Evolutionary conservation across 139 green algal species (phyloP).

Genomic region (Micractinium sp.): DNA sequence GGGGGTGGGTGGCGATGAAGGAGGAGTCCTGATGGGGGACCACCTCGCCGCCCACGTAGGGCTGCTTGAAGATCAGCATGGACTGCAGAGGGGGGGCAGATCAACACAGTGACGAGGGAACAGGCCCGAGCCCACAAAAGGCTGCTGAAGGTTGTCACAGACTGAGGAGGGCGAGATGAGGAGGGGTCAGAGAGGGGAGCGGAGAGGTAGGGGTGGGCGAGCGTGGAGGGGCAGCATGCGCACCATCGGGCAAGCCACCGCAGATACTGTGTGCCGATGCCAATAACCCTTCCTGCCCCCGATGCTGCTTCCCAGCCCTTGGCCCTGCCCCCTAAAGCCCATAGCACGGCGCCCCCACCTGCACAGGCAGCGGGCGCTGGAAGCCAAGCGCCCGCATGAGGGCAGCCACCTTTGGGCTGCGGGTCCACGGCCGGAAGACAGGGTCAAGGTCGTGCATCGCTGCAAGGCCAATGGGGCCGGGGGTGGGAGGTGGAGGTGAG

Average conservation of each 20-base stretch:
- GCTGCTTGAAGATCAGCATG: conserved; percentile 78
- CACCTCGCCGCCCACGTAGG: conserved; percentile 92
- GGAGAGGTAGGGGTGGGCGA: background rate
- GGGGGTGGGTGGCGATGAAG: conserved; percentile 92
- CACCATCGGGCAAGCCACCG: background rate
- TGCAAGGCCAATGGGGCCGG: conserved; percentile 25
- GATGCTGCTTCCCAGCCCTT: background rate
- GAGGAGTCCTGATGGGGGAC: conserved; percentile 89
- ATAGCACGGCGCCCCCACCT: conserved; percentile 47
- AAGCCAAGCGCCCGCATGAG: conserved; percentile 81
- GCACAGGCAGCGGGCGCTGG: conserved; percentile 84
- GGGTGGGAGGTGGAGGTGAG: background rate
- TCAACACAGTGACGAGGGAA: background rate
- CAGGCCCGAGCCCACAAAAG: no score
- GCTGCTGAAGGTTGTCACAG: no score
- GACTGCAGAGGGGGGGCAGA: background rate
- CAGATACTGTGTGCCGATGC: background rate
- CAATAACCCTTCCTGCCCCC: background rate
- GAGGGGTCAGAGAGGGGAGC: background rate
- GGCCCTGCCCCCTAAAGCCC: background rate
- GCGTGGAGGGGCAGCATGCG: background rate
- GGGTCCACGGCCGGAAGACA: conserved; percentile 81
- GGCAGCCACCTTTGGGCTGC: conserved; percentile 63
- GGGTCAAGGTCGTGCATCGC: conserved; percentile 95
- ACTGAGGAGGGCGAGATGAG: no score